phyloP scores from a whole-genome alignment of 1,284 basidiomycete genomes.

The Pseudomicrostroma phylloplanum region DNA sequence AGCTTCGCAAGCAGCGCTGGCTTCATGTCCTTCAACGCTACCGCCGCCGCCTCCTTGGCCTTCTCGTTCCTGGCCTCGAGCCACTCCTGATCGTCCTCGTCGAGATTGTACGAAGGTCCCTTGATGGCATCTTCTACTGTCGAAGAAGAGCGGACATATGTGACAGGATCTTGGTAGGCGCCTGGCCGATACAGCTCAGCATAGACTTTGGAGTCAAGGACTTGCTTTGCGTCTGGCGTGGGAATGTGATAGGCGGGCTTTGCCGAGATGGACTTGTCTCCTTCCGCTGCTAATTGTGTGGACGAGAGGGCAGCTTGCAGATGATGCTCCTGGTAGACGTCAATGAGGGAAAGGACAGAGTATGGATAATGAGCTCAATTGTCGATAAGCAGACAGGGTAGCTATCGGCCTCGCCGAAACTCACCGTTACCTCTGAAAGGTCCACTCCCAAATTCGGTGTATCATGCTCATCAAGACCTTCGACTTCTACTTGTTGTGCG shows the following conservation, averaged over 20 bases:
- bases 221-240: constrained; percentile 42
- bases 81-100: constrained; percentile 93
- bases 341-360: not conserved
- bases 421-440: constrained; percentile 7
- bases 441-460: constrained; percentile 3
- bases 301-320: constrained; percentile 49
- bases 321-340: constrained; percentile 36
- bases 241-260: constrained; percentile 47
- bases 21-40: constrained; percentile 61
- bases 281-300: constrained; percentile 38
- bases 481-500: constrained; percentile 1
- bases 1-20: constrained; percentile 53
- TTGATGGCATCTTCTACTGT: constrained; percentile 73
- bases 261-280: constrained; percentile 18
- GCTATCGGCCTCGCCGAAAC: not conserved
- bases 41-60: constrained; percentile 75
- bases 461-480: constrained; percentile 3
- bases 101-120: constrained; percentile 80
- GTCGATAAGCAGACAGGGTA: no score
- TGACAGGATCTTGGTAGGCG: constrained; percentile 52
- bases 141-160: constrained; percentile 77
- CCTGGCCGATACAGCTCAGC: constrained; percentile 38
- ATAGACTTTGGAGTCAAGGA: constrained; percentile 33
- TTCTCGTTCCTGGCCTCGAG: constrained; percentile 83
- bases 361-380: not conserved